phyloP scores from a whole-genome alignment of 2,329 filamentous ascomycete genomes.

The Kalmusia sp. region DNA sequence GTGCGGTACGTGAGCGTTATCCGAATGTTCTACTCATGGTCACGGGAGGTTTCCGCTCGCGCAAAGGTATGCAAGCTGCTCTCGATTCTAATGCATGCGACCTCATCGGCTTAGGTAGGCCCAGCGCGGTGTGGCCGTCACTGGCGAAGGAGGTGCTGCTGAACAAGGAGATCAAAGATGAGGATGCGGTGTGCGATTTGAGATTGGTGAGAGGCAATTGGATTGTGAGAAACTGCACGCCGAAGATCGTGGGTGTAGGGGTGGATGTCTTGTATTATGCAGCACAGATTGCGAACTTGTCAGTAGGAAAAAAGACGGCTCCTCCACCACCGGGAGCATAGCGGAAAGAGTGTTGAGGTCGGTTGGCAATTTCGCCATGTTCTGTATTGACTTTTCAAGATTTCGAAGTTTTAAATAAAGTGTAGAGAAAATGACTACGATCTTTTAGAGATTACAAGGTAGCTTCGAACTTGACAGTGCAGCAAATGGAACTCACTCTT shows the following conservation, averaged over 20 bases:
- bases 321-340: not conserved
- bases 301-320: not conserved
- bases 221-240: conserved; percentile 9
- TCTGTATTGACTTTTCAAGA: too few relatives aligned
- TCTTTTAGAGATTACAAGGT: too few relatives aligned
- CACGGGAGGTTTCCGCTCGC: conserved; percentile 64
- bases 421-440: too few relatives aligned
- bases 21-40: conserved; percentile 56
- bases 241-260: not conserved
- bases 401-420: too few relatives aligned
- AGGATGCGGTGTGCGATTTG: conserved; percentile 9
- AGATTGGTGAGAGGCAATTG: conserved; percentile 9
- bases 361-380: too few relatives aligned
- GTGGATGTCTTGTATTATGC: conserved; percentile 4
- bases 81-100: conserved; percentile 48
- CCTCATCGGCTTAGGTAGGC: conserved; percentile 22
- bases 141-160: conserved; percentile 16
- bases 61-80: conserved; percentile 62
- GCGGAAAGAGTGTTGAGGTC: too few relatives aligned
- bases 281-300: not conserved
- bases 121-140: conserved; percentile 17
- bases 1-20: conserved; percentile 53
- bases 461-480: too few relatives aligned
- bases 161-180: conserved; percentile 12
- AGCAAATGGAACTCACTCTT: too few relatives aligned